Evolutionary conservation across 805 yeast genomes (phyloP).

Genomic region (Cephaloascus albidus): DNA sequence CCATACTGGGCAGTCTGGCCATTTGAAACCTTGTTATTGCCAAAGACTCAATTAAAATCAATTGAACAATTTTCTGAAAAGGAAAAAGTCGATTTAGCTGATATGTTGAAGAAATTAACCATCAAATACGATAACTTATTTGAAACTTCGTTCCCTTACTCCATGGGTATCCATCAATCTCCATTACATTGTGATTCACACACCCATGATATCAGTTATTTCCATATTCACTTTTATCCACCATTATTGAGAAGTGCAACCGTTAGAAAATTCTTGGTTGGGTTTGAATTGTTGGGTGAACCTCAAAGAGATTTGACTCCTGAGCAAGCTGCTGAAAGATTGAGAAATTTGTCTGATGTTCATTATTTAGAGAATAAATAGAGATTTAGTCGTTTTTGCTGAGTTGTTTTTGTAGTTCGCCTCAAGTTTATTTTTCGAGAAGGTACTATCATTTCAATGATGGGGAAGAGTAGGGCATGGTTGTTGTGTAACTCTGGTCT

Average conservation of each 20-base stretch:
- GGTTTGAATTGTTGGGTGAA: constrained; percentile 60
- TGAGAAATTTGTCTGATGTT: constrained; percentile 31
- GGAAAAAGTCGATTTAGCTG: constrained; percentile 48
- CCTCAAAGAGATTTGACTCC: constrained; percentile 65
- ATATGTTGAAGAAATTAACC: constrained; percentile 41
- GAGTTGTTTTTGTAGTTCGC: too few relatives aligned
- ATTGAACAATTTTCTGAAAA: constrained; percentile 34
- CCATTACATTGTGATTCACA: constrained; percentile 37
- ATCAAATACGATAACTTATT: constrained; percentile 64
- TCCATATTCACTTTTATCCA: constrained; percentile 74
- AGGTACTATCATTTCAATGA: too few relatives aligned
- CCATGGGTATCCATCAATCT: constrained; percentile 78
- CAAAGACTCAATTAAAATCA: constrained; percentile 46
- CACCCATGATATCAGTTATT: constrained; percentile 35
- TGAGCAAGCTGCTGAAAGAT: constrained; percentile 53
- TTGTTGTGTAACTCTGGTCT: too few relatives aligned
- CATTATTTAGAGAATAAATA: too few relatives aligned
- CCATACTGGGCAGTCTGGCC: constrained; percentile 87
- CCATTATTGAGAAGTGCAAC: constrained; percentile 69
- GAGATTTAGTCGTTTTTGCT: too few relatives aligned
- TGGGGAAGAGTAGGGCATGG: too few relatives aligned
- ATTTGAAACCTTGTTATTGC: constrained; percentile 58
- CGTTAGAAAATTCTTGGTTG: constrained; percentile 67
- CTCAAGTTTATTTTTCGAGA: too few relatives aligned
- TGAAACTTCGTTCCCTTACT: constrained; percentile 63